Evolutionary conservation across 257 asterid species (phyloP).

Genomic region (Striga asiatica): DNA sequence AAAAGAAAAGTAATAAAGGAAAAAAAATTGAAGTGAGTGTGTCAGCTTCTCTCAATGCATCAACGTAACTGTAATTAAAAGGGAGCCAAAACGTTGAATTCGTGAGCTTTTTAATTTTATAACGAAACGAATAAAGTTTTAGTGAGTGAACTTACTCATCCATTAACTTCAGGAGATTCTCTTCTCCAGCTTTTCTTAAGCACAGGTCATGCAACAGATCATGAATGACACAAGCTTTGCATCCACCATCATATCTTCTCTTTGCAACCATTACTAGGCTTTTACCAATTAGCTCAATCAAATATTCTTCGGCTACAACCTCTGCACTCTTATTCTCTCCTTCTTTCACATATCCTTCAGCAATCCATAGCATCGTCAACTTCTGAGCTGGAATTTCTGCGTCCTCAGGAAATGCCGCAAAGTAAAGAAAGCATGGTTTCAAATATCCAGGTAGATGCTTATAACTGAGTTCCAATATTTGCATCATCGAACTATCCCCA

Average conservation of each 20-base stretch:
- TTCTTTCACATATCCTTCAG: conserved; percentile 20
- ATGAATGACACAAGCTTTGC: conserved; percentile 14
- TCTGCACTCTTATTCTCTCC: background rate
- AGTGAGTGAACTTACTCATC: background rate
- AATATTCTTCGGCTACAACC: conserved; percentile 7
- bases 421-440: conserved; percentile 24
- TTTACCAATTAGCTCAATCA: conserved; percentile 12
- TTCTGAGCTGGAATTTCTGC: conserved; percentile 2
- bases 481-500: background rate
- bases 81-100: background rate
- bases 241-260: background rate
- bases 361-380: conserved; percentile 18
- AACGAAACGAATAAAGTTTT: too few relatives aligned
- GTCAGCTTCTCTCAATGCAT: too few relatives aligned
- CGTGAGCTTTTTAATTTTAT: too few relatives aligned
- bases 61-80: background rate
- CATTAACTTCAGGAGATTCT: background rate
- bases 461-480: conserved; percentile 19
- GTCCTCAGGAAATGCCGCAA: conserved; percentile 13
- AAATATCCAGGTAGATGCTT: conserved; percentile 17
- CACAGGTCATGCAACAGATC: conserved; percentile 17
- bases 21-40: too few relatives aligned
- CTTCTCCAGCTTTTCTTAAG: background rate
- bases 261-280: background rate
- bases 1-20: background rate